Evolutionary conservation across 768 basidiomycete genomes (phyloP).

Genomic region (Lactifluus pinguis): DNA sequence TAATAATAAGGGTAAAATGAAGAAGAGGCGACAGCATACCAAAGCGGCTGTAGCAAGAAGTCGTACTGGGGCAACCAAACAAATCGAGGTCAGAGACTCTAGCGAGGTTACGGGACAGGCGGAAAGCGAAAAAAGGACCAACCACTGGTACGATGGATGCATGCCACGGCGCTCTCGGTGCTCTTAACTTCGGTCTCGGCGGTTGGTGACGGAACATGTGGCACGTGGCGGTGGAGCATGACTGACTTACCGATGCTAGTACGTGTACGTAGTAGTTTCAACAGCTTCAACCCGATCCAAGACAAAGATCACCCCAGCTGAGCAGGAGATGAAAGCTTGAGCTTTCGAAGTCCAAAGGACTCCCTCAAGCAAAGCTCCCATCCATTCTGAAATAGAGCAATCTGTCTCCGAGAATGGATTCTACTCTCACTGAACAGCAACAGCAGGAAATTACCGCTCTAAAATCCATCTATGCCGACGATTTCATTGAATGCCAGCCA

Average conservation of each 20-base stretch:
- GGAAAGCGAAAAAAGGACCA: too few species aligned
- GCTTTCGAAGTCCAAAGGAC: conserved; percentile 51
- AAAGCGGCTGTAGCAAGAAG: not conserved
- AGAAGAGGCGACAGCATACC: not conserved
- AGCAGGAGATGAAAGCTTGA: conserved; percentile 58
- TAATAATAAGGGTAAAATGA: not conserved
- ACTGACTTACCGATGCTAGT: not conserved
- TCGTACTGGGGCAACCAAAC: too few species aligned
- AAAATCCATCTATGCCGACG: conserved; percentile 70
- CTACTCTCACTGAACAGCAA: conserved; percentile 54
- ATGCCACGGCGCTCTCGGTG: not conserved
- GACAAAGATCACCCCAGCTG: not conserved
- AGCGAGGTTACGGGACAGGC: not conserved
- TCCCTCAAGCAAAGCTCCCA: conserved; percentile 39
- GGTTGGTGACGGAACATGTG: too few species aligned
- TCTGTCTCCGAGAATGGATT: conserved; percentile 44
- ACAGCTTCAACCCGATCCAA: not conserved
- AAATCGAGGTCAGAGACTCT: not conserved
- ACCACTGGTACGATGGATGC: not conserved
- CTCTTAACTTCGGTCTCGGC: too few species aligned
- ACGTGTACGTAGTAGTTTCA: not conserved
- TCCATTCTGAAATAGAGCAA: conserved; percentile 16
- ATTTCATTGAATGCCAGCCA: conserved; percentile 65
- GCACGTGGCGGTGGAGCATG: too few species aligned
- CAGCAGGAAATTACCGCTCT: conserved; percentile 68